Conservation (phyloP, 176 grass and related monocot genomes). For the Triticum dicoccoides region DNA sequence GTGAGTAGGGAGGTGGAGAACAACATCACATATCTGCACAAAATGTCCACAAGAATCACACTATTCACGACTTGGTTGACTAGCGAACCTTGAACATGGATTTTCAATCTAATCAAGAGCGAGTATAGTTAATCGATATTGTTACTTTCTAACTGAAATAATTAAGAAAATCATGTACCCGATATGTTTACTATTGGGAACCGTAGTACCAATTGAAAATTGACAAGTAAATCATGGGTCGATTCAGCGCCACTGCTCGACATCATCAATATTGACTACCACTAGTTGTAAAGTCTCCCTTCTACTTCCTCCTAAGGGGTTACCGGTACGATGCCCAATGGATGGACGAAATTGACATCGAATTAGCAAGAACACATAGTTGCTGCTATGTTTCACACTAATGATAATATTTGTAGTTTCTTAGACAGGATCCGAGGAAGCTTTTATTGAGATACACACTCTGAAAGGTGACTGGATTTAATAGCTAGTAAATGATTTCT, state of each 20-base stretch:
- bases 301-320: too few relatives aligned
- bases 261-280: background rate
- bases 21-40: background rate
- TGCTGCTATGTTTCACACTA: too few relatives aligned
- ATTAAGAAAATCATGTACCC: background rate
- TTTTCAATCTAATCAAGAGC: background rate
- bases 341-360: too few relatives aligned
- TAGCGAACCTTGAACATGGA: background rate
- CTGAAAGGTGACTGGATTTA: too few relatives aligned
- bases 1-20: background rate
- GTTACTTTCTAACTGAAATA: background rate
- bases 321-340: too few relatives aligned
- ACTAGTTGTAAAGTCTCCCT: too few relatives aligned
- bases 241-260: too few relatives aligned
- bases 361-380: too few relatives aligned
- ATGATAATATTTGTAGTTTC: too few relatives aligned
- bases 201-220: background rate
- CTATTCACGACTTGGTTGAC: background rate
- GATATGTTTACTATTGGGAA: background rate
- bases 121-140: background rate
- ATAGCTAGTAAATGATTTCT: too few relatives aligned
- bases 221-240: background rate
- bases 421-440: too few relatives aligned
- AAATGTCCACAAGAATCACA: background rate
- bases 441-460: too few relatives aligned